Evolutionary conservation across 805 yeast genomes (phyloP), one percentile per base, ranked within the genome.

Genomic region (Zygosaccharomyces rouxii): DNA sequence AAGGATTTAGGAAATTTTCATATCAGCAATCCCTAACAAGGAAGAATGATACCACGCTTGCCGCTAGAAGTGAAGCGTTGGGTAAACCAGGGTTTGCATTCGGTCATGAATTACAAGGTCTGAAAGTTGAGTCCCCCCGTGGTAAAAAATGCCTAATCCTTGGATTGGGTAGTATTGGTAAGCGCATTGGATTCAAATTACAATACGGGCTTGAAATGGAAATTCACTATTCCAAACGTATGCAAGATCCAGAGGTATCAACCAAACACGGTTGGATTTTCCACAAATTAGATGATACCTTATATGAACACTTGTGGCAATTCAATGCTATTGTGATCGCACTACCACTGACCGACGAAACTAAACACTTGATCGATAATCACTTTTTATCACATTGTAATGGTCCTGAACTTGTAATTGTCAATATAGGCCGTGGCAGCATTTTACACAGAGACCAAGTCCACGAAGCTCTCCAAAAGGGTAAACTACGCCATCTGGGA

Each of bases 151-250:
- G 71, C 35, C 77, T 79, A 23, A 72, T 83, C 28, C 66, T 81
- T 1, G 88, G 88, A 0, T 72, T 81, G 55, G 88, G 87, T 2
- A 71, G 74, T 33, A 81, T 83, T 48, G 87, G 87, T 1, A 71
- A 71, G 52, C 74, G 73, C 21, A 72, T 81, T 39, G 86, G 78
- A 0, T 55, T 55, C 46, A 74, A 81, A 55, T 68, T 80, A 54
- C 62, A 61, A 18, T 47, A 69, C 38, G 75, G 72, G 7, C 57
- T 82, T 35, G 85, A 84, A 1, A 80, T 83, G 86, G 64, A 77
- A 40, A 69, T 83, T 23, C 76, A 72, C 48, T 83, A 82, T 56
- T 70, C 78, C 44, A 80, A 79, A 54, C 69, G 85, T 56, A 69
- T 60, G 4, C 67, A 65, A 42, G 56, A 58, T 29, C 61, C 73